Evolutionary conservation across 768 basidiomycete species (phyloP), one percentile per base, ranked within the genome.

Genomic region (Tephrocybe sp.): DNA sequence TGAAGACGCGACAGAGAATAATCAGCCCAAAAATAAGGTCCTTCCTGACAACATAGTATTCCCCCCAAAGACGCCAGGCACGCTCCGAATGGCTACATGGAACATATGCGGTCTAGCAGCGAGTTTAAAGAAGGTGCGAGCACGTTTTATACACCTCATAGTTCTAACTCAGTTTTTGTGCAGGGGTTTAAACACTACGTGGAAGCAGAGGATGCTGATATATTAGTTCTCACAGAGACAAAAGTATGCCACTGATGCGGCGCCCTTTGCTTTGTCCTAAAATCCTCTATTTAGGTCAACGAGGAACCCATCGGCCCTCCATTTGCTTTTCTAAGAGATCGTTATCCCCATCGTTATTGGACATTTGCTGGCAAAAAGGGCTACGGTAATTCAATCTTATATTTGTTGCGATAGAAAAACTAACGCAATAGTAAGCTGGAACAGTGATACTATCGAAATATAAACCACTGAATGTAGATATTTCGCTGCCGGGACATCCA

Each of bases 151-250:
- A 42, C 39, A 23, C 16, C 12, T 49, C 41, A 43, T 20, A 16
- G 31, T 33, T 39, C 23, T 2, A 16, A 22, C 4, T 23, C 13
- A 31, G 10, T 54, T 44, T n/a, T 11, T 40, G 17, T 34, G 11
- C 55, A 89, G 85, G 92, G 92, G 0, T 92, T 95, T 70, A 85
- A 83, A 59, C 63, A 72, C 60, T 95, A 95, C 62, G 74, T 93
- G 30, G 84, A 89, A 57, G 90, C 90, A 1, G 92, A 95, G 59
- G 84, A 93, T 61, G 82, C 92, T 0, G 92, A 95, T 62, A 74
- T 95, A 22, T 72, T 94, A 19, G 77, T 94, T 13, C 70, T 95
- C 38, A 91, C 89, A 0, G 92, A 95, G 70, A 93, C 91, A 9
- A 95, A 93, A 76, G 89, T 82, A 35, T 20, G 62, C 17, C 26